phyloP scores from a whole-genome alignment of 805 yeast species.

The Lipomyces orientalis region DNA sequence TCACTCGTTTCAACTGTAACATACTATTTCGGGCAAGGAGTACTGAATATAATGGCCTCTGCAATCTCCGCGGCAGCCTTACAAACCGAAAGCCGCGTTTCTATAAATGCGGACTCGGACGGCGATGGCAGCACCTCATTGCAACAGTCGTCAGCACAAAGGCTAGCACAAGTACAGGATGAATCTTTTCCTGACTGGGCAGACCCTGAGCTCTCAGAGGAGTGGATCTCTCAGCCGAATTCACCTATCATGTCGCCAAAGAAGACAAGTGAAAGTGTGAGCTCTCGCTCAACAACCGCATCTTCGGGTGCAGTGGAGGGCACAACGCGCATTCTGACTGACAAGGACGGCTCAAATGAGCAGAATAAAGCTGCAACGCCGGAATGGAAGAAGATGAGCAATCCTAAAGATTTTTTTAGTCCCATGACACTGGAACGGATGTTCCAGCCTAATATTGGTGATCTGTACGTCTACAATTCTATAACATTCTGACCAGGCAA shows the following conservation, averaged over 20 bases:
- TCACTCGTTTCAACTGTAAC: background rate
- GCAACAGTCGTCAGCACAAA: background rate
- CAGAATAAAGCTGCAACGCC: conserved; percentile 18
- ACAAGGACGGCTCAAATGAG: background rate
- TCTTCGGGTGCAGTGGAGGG: conserved; percentile 18
- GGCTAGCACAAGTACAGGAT: background rate
- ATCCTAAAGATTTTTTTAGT: conserved; percentile 32
- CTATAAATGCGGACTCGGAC: background rate
- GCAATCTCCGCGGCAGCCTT: background rate
- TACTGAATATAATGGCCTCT: background rate
- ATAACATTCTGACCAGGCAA: background rate
- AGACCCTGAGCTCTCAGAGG: conserved; percentile 36
- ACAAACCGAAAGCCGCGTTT: background rate
- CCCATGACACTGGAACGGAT: conserved; percentile 35
- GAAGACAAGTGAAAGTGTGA: conserved; percentile 3
- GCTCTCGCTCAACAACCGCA: conserved; percentile 13
- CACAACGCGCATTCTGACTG: conserved; percentile 29
- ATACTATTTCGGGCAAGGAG: background rate
- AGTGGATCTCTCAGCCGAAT: conserved; percentile 34
- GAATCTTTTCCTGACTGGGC: conserved; percentile 31
- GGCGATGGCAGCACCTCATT: background rate
- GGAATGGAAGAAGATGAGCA: conserved; percentile 27
- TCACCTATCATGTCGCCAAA: conserved; percentile 20
- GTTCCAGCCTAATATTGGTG: conserved; percentile 22
- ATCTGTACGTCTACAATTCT: conserved; percentile 11